phyloP scores from a whole-genome alignment of 768 basidiomycete genomes.

The Mycena haematopus region DNA sequence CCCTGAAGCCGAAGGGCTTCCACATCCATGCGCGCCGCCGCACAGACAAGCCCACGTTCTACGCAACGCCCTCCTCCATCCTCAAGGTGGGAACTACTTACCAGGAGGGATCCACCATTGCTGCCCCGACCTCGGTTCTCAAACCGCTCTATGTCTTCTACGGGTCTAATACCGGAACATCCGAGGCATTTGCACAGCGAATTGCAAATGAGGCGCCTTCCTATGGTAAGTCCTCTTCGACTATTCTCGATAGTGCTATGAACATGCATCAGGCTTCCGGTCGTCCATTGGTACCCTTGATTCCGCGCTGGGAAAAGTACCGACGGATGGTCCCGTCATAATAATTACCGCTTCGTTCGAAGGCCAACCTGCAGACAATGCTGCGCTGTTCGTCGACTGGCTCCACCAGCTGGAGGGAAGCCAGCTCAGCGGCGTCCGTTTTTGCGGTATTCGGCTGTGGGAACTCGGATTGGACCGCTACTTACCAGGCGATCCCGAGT shows the following conservation, averaged over 20 bases:
- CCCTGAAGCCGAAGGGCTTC: conserved; percentile 53
- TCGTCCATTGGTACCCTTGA: conserved; percentile 48
- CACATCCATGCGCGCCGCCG: conserved; percentile 47
- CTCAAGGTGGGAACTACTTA: neutral
- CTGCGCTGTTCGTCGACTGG: conserved; percentile 51
- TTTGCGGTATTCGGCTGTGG: conserved; percentile 57
- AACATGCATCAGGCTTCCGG: conserved; percentile 40
- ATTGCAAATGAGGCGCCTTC: neutral
- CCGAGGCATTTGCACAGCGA: conserved; percentile 47
- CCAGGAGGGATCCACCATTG: neutral
- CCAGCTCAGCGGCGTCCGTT: conserved; percentile 41
- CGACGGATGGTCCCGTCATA: conserved; percentile 50
- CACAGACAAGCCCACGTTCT: conserved; percentile 27
- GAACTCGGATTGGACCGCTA: conserved; percentile 54
- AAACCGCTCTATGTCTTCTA: conserved; percentile 41
- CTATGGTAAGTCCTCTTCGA: neutral
- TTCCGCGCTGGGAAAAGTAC: conserved; percentile 42
- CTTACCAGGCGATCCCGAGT: conserved; percentile 50
- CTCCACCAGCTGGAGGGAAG: conserved; percentile 38
- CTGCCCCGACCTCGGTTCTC: conserved; percentile 4
- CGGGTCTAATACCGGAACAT: conserved; percentile 50
- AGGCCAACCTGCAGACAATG: conserved; percentile 57
- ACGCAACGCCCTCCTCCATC: conserved; percentile 14
- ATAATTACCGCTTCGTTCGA: conserved; percentile 57
- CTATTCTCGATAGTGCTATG: neutral